Evolutionary conservation across 176 grass and related monocot genomes (phyloP).

Genomic region (Ensete ventricosum): DNA sequence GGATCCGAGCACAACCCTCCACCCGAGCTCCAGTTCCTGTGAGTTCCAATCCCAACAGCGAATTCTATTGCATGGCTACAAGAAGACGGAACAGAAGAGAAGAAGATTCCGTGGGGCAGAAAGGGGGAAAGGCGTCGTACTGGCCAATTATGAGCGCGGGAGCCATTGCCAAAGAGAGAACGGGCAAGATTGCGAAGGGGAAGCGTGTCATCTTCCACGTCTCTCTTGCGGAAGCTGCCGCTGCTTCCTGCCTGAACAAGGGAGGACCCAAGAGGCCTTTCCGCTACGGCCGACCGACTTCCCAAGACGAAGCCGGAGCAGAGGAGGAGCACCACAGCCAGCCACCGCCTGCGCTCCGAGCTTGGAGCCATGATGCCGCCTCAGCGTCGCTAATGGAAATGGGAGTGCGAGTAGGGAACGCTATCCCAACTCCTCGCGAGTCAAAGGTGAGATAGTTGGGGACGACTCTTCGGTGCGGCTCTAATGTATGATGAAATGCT

Average conservation of each 20-base stretch:
- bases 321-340: background rate
- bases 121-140: background rate
- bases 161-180: background rate
- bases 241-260: background rate
- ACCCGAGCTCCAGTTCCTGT: slow-evolving; percentile 11
- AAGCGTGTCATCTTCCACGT: background rate
- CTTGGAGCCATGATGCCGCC: background rate
- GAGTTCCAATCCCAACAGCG: background rate
- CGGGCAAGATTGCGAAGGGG: background rate
- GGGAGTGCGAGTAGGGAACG: too few species aligned
- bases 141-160: background rate
- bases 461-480: too few species aligned
- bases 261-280: background rate
- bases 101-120: background rate
- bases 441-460: too few species aligned
- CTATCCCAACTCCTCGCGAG: too few species aligned
- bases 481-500: too few species aligned
- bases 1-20: slow-evolving; percentile 6
- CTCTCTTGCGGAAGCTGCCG: background rate
- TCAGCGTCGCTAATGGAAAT: too few species aligned
- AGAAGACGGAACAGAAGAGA: background rate
- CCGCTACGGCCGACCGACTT: background rate
- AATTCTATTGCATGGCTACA: background rate
- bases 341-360: background rate
- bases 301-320: background rate